Base-by-base conservation (phyloP, 768 basidiomycete genomes). In the Pisolithus marmoratus region DNA sequence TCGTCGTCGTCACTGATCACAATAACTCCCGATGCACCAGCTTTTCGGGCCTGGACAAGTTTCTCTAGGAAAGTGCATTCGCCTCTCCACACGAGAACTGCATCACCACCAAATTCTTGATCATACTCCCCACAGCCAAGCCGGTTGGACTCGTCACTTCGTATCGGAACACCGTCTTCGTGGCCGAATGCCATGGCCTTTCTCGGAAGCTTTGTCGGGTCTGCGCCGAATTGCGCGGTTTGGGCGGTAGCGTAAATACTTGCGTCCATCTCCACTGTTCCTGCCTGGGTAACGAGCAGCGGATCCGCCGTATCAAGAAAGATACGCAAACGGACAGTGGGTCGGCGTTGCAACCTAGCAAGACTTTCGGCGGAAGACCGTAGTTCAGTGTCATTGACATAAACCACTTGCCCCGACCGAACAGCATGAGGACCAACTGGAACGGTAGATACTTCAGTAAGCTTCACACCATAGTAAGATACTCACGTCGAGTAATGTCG, bases 41-140 rank as follows among this genome's bases (percentile, higher is more conserved):
- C 87, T 8, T 74, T 69, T 17, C 77, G 76, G 5, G 93, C 94
- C 42, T 75, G 56, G 12, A 82, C 46, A 15, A 94, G 74, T 70
- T 99, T 99, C 57, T 90, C 80, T 14, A 91, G 68, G 70, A 98
- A 97, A 8, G 92, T 86, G 67, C 95, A 98, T 5, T 75, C 80
- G 5, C 95, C 95, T 26, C 95, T 80, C 41, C 74, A 74, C 15
- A 87, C 73, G 15, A 96, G 63, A 22, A 93, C 63, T 5, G 81
- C 74, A 40, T 74, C 78, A 45, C 77, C 74, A 11, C 71, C 66
- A 56, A 83, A 78, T 4, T 64, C 48, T 37, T 74, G 62, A 1
- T 66, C 60, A 66, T 83, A 90, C 5, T 79, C 74, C 5, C 54
- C 45, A 60, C 90, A 92, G 6, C 90, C 90, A 14, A 74, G 68